Base-by-base conservation (phyloP, 768 basidiomycete species). In the Mycena galopus region DNA sequence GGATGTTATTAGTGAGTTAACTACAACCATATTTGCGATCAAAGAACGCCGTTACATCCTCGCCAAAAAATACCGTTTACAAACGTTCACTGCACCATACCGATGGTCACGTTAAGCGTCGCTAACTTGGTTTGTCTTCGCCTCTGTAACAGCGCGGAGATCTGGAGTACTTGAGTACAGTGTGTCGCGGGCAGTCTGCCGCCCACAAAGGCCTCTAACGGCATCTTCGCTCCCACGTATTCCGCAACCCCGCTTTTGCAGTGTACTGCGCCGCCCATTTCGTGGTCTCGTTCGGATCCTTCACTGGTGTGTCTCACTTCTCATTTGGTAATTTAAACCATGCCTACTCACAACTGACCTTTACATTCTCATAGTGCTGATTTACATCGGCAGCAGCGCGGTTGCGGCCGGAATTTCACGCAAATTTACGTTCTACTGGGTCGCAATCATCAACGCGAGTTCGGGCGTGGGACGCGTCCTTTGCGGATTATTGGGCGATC, bases 401-500 rank as follows among this genome's bases (percentile, higher is more conserved):
- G 25, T 60, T 12, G 35, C 39, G 3, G 39, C 25, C 25, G 59
- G 59, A 25, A 25, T 60, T 4, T 60, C 59, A 11, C 37, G 23
- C 39, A 42, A 60, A 25, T 60, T 60, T 35, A 39, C 37, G 27
- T 60, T 60, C 27, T 60, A 60, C 27, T 21, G 35, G 25, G 59
- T 60, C 25, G 59, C 59, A 19, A 60, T 60, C 25, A 39, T 39
- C 25, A 60, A 60, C 39, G 37, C n/a, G n/a, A 42, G 35, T 27
- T 6, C 59, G 39, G 14, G 35, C 23, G 59, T 19, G 1, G 59
- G 37, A 5, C 35, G 59, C 25, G 9, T 60, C 14, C 37, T 60
- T 23, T 60, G 25, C 17, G 59, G 59, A 9, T 60, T 39, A 19
- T 32, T 60, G 59, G 59, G 37, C 37, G 59, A 60, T 60, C 59